Base-by-base conservation (phyloP, 306 rosid genomes). In the Citrullus colocynthis region DNA sequence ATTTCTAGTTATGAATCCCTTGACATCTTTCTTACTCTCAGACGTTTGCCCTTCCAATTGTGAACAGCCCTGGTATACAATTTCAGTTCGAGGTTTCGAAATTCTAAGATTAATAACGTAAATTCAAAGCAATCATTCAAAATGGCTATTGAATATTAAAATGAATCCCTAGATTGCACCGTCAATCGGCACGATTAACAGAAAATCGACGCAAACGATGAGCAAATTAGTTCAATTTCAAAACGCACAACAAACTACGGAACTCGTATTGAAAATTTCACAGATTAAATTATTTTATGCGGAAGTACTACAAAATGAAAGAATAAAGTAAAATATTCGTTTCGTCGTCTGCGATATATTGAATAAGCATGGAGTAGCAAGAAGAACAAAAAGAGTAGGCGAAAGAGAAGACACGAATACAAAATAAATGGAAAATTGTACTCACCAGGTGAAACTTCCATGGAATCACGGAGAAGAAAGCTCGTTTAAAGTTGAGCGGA, bases 401-500 rank as follows among this genome's bases (percentile, higher is more conserved):
- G 62, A 37, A 75, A 54, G 6, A 12, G 5, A 39, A 36, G 3
- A 34, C 48, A 1, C 14, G 11, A 7, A 49, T 5, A 32, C n/a
- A 2, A 34, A 63, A 74, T 17, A 67, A 17, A 41, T 58, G 54
- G 41, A 75, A 41, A 14, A 39, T 41, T 37, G 56, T 13, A 78
- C 86, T 78, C 63, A 80, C 88, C 85, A 18, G 54, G 0, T n/a
- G 79, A 83, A 77, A 73, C 58, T 78, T 82, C 82, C 85, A 85
- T 84, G 77, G 44, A 52, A 78, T 20, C 30, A 42, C 15, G 12
- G 83, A 15, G 48, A 57, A 58, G 63, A 36, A 16, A 78, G 52
- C 15, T 62, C 16, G 4, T 57, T 28, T 6, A 16, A 77, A 4
- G 14, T 39, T 28, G 15, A 14, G 20, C 61, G 73, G 85, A 63